Conservation (phyloP, 345 rosid species). For the Ceriops decandra region DNA sequence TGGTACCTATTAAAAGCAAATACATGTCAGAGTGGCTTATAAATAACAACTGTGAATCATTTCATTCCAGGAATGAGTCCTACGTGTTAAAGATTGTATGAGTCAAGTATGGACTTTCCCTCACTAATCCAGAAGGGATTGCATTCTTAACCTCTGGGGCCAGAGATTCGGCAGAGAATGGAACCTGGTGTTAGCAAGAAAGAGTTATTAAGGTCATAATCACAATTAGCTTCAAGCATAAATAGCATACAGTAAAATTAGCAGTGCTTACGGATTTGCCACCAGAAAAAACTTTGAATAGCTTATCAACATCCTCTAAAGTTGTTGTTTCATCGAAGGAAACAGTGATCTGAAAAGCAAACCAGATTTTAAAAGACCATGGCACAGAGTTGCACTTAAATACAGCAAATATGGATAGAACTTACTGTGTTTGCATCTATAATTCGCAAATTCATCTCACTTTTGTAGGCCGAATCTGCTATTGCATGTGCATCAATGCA, state of each 20-base stretch:
- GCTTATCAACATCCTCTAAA: slow-evolving; percentile 86
- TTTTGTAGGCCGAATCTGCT: slow-evolving; percentile 70
- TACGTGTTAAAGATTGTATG: slow-evolving; percentile 89
- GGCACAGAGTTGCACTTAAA: neutral
- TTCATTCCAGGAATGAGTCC: slow-evolving; percentile 16
- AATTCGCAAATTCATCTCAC: slow-evolving; percentile 73
- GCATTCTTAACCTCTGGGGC: slow-evolving; percentile 70
- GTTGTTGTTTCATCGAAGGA: slow-evolving; percentile 95
- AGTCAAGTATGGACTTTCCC: slow-evolving; percentile 75
- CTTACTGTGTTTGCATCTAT: slow-evolving; percentile 81
- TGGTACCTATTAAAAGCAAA: slow-evolving; percentile 54
- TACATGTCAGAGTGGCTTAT: slow-evolving; percentile 23
- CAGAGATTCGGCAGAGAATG: slow-evolving; percentile 78
- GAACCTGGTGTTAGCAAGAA: slow-evolving; percentile 47
- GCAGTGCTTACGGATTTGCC: slow-evolving; percentile 68
- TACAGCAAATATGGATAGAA: slow-evolving; percentile 10
- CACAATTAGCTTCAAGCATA: slow-evolving; percentile 11
- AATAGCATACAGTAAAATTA: slow-evolving; percentile 5
- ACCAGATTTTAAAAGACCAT: slow-evolving; percentile 15
- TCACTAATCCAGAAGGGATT: slow-evolving; percentile 64
- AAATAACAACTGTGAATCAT: slow-evolving; percentile 11
- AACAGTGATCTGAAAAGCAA: slow-evolving; percentile 68
- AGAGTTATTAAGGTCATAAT: slow-evolving; percentile 1
- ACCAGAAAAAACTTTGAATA: slow-evolving; percentile 66
- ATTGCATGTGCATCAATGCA: slow-evolving; percentile 75